These are phyloP conservation scores for Mallotus repandus DNA, from an alignment of 441 rosid species.

Conservation along the genomic window DNA sequence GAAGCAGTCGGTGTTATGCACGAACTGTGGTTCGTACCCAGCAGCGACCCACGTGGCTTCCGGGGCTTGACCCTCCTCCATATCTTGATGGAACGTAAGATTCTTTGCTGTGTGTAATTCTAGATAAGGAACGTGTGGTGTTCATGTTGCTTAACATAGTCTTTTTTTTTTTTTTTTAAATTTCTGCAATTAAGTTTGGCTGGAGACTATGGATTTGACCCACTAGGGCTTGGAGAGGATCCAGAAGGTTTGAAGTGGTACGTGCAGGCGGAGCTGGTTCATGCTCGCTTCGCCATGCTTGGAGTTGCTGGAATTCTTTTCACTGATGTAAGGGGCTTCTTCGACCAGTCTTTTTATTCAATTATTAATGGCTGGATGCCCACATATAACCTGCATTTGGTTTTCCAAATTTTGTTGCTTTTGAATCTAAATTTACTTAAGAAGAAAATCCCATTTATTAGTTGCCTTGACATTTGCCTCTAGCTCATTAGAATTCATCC, in stretches of 20 bases:
- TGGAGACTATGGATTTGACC: slow-evolving; percentile 92
- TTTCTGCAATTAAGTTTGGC: slow-evolving; percentile 45
- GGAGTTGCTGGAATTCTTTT: slow-evolving; percentile 94
- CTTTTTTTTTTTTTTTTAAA: neutral
- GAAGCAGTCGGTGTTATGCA: slow-evolving; percentile 18
- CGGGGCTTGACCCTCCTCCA: slow-evolving; percentile 90
- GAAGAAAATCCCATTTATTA: neutral
- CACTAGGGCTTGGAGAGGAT: slow-evolving; percentile 91
- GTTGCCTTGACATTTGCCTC: neutral
- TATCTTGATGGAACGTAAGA: slow-evolving; percentile 89
- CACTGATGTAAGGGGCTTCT: slow-evolving; percentile 59
- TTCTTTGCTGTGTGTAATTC: neutral
- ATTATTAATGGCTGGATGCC: neutral
- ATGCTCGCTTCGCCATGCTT: slow-evolving; percentile 89
- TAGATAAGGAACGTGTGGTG: neutral
- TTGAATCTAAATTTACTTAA: neutral
- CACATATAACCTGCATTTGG: neutral
- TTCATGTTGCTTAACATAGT: neutral
- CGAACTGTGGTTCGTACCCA: slow-evolving; percentile 42
- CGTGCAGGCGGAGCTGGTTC: slow-evolving; percentile 95
- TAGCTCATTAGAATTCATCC: neutral
- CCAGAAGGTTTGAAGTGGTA: slow-evolving; percentile 91
- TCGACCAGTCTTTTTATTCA: neutral
- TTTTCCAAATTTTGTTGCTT: neutral
- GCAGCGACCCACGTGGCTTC: slow-evolving; percentile 92